Percentiles rank a stretch among this genome's conserved stretches.
Conservation (phyloP, 2,329 filamentous ascomycete genomes). For the Graphium sp. region DNA sequence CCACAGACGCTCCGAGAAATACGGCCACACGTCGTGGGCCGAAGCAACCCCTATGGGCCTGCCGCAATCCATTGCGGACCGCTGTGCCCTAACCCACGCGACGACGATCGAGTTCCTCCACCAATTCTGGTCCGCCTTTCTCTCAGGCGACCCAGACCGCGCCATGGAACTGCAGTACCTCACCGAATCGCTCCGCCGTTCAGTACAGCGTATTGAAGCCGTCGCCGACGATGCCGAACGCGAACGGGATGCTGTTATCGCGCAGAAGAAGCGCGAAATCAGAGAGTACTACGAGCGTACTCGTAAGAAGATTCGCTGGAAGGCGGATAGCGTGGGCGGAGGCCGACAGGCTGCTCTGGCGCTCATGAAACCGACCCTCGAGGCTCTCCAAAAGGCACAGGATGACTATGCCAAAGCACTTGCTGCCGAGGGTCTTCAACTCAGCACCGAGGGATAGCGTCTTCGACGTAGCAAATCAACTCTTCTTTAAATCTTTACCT, state of each 20-base stretch:
- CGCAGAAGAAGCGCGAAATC: constrained; percentile 51
- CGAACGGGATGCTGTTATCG: constrained; percentile 51
- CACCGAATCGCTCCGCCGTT: constrained; percentile 64
- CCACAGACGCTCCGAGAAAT: constrained; percentile 42
- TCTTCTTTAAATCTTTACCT: too few relatives aligned
- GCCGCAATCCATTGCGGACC: constrained; percentile 37
- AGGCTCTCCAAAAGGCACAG: constrained; percentile 53
- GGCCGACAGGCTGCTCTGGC: constrained; percentile 60
- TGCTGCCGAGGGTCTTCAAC: constrained; percentile 40
- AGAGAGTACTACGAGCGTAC: constrained; percentile 55
- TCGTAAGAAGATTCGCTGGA: constrained; percentile 55
- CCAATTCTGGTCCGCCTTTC: constrained; percentile 88
- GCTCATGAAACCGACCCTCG: constrained; percentile 58
- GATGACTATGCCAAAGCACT: constrained; percentile 56
- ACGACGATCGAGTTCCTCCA: constrained; percentile 93
- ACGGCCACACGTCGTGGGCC: constrained; percentile 28
- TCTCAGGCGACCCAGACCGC: constrained; percentile 71
- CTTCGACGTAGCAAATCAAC: too few relatives aligned
- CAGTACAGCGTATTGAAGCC: constrained; percentile 60
- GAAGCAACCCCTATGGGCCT: constrained; percentile 32
- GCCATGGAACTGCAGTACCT: constrained; percentile 68
- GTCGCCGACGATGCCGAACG: constrained; percentile 68
- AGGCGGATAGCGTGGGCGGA: constrained; percentile 51
- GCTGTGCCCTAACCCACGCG: constrained; percentile 58
- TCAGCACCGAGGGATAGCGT: constrained; percentile 24